Base-by-base conservation (phyloP, 805 yeast species). In the Trichomonascus vanleenenianus region DNA sequence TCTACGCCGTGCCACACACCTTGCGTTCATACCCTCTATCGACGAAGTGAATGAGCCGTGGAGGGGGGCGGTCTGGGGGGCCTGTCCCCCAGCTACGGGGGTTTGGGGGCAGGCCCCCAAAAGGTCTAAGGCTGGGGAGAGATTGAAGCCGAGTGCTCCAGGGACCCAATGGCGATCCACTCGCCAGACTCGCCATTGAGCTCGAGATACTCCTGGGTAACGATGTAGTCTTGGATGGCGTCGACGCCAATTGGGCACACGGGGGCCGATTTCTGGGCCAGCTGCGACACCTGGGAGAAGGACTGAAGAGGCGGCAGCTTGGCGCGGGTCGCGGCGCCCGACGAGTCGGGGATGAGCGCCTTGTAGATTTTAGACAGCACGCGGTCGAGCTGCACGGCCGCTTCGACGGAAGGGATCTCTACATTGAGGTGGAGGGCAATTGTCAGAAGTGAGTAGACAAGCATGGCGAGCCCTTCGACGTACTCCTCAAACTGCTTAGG, bases 131-230 rank as follows among this genome's bases (percentile, higher is more conserved):
- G 34, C 15, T 31, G 34, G 34, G 34, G 15, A 6, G 34, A 12
- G 12, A 10, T 31, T 31, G n/a, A 31, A 4, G n/a, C 34, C 10
- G 18, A 8, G n/a, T 37, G 14, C 10, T 19, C 30, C 33, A 39
- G 12, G 6, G 30, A 39, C 15, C 38, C 41, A 39, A 39, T 18
- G 19, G 30, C 47, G 14, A 57, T 59, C 68, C 68, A 63, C 43
- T 63, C 66, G 9, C 59, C 64, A 1, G 60, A 51, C 27, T 54
- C 57, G 15, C 66, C 66, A 43, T 63, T 59, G 33, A 62, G 49
- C 37, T 57, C 66, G 19, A 59, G 47, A 34, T 57, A 62, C n/a
- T 57, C 50, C 48, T 61, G 66, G 5, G 62, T 59, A 7, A 61
- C 41, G 25, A 56, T 56, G 48, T 54, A 50, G 43, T 55, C 58